Percentiles rank a stretch among this genome's conserved stretches.
Conservation (phyloP, 2,329 filamentous ascomycete species). For the Colletotrichum graminicola region DNA sequence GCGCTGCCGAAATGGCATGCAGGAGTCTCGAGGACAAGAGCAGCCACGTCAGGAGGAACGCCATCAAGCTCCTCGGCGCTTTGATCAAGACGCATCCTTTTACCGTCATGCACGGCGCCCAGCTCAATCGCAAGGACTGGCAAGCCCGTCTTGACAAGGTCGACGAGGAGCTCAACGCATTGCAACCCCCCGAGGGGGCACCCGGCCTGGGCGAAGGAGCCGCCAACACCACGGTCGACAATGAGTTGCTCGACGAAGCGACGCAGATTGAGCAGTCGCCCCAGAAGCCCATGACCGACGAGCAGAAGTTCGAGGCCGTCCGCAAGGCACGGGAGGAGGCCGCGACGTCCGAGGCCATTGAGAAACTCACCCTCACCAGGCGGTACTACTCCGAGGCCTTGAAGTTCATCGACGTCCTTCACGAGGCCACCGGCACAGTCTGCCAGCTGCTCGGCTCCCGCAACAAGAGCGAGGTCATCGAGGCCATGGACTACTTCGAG, state of each 20-base stretch:
- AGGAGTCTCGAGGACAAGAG: constrained; percentile 97
- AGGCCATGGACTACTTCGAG: constrained; percentile 99
- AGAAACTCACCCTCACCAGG: constrained; percentile 86
- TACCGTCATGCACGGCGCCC: constrained; percentile 88
- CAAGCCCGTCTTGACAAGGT: constrained; percentile 83
- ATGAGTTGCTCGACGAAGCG: constrained; percentile 85
- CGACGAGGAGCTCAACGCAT: constrained; percentile 81
- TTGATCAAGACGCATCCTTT: constrained; percentile 96
- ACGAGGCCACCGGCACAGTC: constrained; percentile 83
- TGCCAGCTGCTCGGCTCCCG: constrained; percentile 91
- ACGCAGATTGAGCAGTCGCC: constrained; percentile 79
- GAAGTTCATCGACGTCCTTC: constrained; percentile 91
- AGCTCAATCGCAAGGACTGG: constrained; percentile 89
- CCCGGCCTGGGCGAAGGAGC: constrained; percentile 76
- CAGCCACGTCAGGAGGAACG: constrained; percentile 95
- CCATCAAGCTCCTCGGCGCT: constrained; percentile 89
- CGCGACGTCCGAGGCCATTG: constrained; percentile 88
- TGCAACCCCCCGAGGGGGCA: constrained; percentile 82
- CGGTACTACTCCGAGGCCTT: constrained; percentile 95
- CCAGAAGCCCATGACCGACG: constrained; percentile 77
- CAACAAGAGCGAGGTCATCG: constrained; percentile 98
- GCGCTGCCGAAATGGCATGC: constrained; percentile 86
- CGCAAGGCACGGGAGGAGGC: constrained; percentile 88
- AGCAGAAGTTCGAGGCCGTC: constrained; percentile 78
- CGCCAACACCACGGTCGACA: constrained; percentile 78